phyloP scores from a whole-genome alignment of 768 basidiomycete species.

The Mycena vulgaris region DNA sequence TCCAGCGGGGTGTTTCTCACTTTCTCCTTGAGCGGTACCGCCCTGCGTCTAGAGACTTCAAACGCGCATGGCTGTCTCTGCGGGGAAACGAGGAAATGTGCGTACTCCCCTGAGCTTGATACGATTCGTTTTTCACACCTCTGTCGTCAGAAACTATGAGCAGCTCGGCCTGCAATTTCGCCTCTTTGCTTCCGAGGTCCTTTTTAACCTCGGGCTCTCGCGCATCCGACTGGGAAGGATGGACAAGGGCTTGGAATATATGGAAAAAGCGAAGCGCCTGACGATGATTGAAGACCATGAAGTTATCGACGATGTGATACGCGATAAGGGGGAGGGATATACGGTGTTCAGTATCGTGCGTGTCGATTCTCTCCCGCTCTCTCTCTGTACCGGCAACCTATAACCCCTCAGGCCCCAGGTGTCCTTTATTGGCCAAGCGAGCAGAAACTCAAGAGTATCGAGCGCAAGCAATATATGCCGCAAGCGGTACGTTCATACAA shows the following conservation, averaged over 20 bases:
- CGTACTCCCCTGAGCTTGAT: not conserved
- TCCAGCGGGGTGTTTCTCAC: slow-evolving; percentile 32
- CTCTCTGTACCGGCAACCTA: not conserved
- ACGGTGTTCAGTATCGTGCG: slow-evolving; percentile 33
- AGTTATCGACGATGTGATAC: slow-evolving; percentile 25
- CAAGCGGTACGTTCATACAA: slow-evolving; percentile 23
- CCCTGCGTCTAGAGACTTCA: slow-evolving; percentile 23
- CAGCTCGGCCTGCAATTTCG: slow-evolving; percentile 22
- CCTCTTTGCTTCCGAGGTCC: slow-evolving; percentile 30
- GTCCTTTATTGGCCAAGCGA: slow-evolving; percentile 26
- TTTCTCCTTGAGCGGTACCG: slow-evolving; percentile 27
- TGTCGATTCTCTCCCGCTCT: not conserved
- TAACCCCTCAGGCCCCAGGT: slow-evolving; percentile 2
- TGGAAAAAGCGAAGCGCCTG: slow-evolving; percentile 12
- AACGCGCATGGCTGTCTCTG: slow-evolving; percentile 19
- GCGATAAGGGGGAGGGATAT: slow-evolving; percentile 16
- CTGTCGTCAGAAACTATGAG: slow-evolving; percentile 20
- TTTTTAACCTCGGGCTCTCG: slow-evolving; percentile 27
- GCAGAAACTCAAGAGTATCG: slow-evolving; percentile 1
- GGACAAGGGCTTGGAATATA: slow-evolving; percentile 26
- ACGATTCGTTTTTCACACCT: not conserved
- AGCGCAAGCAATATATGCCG: slow-evolving; percentile 20
- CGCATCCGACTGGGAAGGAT: slow-evolving; percentile 17
- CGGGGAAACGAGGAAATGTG: slow-evolving; percentile 32
- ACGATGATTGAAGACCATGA: slow-evolving; percentile 26